Evolutionary conservation across 306 rosid species (phyloP).

Genomic region (Lagenaria siceraria): DNA sequence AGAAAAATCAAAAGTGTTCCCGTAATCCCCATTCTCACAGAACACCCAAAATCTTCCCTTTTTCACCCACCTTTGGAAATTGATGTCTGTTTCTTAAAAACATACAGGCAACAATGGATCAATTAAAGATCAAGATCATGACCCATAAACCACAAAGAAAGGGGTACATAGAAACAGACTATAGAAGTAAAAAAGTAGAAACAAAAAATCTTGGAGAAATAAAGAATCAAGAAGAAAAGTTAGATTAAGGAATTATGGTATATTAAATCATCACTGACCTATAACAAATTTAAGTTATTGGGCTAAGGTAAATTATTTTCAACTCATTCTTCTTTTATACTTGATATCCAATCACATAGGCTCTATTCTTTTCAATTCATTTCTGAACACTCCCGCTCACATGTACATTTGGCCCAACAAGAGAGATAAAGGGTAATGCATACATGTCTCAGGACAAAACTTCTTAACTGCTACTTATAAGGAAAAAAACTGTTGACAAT

Average conservation of each 20-base stretch:
- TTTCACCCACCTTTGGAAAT: not conserved
- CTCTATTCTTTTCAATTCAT: not conserved
- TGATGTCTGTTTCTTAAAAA: not conserved
- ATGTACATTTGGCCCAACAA: not conserved
- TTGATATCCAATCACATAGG: not conserved
- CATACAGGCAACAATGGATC: not conserved
- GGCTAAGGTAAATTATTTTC: not conserved
- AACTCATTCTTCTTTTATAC: not conserved
- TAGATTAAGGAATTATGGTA: not conserved
- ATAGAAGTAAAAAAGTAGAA: not conserved
- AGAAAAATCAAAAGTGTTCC: not conserved
- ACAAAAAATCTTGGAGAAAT: not conserved
- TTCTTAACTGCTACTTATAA: not conserved
- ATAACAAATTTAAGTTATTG: not conserved
- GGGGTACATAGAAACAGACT: not conserved
- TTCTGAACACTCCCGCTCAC: not conserved
- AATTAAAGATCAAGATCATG: not conserved
- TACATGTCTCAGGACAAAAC: not conserved
- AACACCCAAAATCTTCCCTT: not conserved
- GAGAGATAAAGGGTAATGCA: not conserved
- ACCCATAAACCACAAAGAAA: not conserved
- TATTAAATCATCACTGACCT: not conserved
- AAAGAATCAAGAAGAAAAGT: not conserved
- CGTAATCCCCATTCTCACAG: not conserved
- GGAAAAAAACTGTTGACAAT: slow-evolving; percentile 8